These are phyloP conservation scores for Elsinoe perseae DNA, from an alignment of 2,329 filamentous ascomycete species.

Conservation along the genomic window DNA sequence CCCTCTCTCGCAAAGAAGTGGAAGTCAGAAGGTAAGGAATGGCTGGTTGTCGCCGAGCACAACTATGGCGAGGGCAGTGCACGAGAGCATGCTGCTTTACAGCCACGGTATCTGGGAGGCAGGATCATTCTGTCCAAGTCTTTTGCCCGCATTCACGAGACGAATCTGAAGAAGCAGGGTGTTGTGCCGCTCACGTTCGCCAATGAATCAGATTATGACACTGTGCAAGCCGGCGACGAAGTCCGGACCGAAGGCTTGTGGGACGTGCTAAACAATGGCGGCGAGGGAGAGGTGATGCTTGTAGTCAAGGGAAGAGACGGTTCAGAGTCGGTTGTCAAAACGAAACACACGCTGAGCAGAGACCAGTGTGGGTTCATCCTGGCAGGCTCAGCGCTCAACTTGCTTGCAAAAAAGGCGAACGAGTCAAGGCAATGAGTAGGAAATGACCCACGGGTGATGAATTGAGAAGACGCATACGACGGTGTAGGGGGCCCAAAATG, in stretches of 20 bases:
- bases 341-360: slow-evolving; percentile 79
- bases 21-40: slow-evolving; percentile 66
- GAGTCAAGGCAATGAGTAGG: slow-evolving; percentile 4
- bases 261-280: slow-evolving; percentile 69
- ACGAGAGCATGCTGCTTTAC: slow-evolving; percentile 80
- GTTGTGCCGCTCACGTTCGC: slow-evolving; percentile 89
- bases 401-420: slow-evolving; percentile 59
- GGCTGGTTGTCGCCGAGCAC: slow-evolving; percentile 94
- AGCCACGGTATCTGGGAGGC: slow-evolving; percentile 83
- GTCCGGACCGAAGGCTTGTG: slow-evolving; percentile 76
- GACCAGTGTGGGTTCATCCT: slow-evolving; percentile 91
- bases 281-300: slow-evolving; percentile 70
- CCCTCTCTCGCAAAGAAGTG: slow-evolving; percentile 79
- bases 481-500: not conserved
- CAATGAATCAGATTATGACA: slow-evolving; percentile 80
- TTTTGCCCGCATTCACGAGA: slow-evolving; percentile 90
- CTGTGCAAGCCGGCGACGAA: slow-evolving; percentile 72
- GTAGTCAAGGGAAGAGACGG: slow-evolving; percentile 44
- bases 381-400: slow-evolving; percentile 85
- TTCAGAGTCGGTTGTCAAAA: slow-evolving; percentile 60
- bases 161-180: slow-evolving; percentile 94
- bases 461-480: not conserved
- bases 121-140: slow-evolving; percentile 77
- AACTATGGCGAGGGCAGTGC: slow-evolving; percentile 94
- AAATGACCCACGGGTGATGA: not conserved